Base-by-base conservation (phyloP, 148 eudicot species). In the Suaeda aralocaspica region DNA sequence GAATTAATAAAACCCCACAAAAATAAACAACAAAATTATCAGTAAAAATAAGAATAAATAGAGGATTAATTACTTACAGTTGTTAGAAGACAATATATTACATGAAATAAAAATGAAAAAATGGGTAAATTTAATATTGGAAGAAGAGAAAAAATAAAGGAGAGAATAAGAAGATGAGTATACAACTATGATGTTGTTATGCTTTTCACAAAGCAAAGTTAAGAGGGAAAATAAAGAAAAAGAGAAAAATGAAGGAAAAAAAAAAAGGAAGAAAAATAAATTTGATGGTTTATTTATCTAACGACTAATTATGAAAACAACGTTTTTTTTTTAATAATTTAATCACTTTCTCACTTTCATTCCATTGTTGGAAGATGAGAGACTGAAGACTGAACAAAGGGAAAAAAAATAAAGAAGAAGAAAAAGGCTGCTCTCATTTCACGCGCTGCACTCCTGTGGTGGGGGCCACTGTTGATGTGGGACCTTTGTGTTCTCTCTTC, bases 1-100 rank as follows among this genome's bases (percentile, higher is more conserved):
- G 8, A 71, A n/a, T 36, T 34, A 70, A 14, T 10, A 29, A 48
- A 13, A 59, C 70, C 63, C 82, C 75, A 52, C 10, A 74, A 58
- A 59, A 57, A 58, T n/a, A 33, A 56, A 28, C 14, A 26, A 12
- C 45, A 48, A 42, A 46, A 50, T 46, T 1, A 46, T 15, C 15
- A n/a, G 36, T 31, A 68, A 69, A 28, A 22, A 14, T 8, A 36
- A 36, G 41, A 36, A 36, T 3, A 8, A 36, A 36, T 3, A 36
- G 41, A n/a, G n/a, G n/a, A n/a, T n/a, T n/a, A n/a, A n/a, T n/a
- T 36, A 79, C 82, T 79, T 74, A 61, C 72, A 49, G 49, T 71
- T 50, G 78, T 53, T 50, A 59, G 59, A 51, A 50, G 48, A 36
- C 41, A 36, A 70, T 18, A 70, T 18, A 29, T 51, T 14, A 51